Base-by-base conservation (phyloP, 2,329 filamentous ascomycete species). In the Nigrospora osmanthi region DNA sequence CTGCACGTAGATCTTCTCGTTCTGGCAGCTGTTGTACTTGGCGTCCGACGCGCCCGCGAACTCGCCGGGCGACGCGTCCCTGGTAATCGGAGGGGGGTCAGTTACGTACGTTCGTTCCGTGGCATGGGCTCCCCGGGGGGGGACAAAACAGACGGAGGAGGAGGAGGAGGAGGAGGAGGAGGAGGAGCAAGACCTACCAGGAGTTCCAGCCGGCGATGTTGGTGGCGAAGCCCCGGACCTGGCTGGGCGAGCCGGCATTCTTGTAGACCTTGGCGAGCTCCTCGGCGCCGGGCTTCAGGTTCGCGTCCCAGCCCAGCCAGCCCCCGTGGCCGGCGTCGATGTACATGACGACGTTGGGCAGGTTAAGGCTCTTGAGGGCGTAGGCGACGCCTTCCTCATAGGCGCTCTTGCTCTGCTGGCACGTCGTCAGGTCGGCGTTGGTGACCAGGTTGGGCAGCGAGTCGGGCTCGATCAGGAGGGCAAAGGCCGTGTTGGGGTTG, bases 401-500 rank as follows among this genome's bases (percentile, higher is more conserved):
- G 30, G 68, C 66, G n/a, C 61, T 54, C 41, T 70, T 63, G 40
- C 74, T 71, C 41, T 64, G 59, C 48, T 67, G 39, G 59, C 77
- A 80, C 55, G 75, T 76, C 50, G 63, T 47, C 23, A 75, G 64
- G 55, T 70, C 66, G 52, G 69, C 50, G 64, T 80, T 81, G 56
- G 76, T 80, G 43, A 80, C 71, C 56, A 80, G 64, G 66, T 80
- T 80, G 48, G 76, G 73, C 28, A 80, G 67, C 31, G 74, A 77
- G 60, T 80, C 76, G 34, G 77, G 76, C 63, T 80, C 71, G 47
- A 76, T 68, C 42, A 74, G 60, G 28, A 76, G 67, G 40, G 70
- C 61, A 46, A 65, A 66, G 48, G 66, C 67, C 31, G 67, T 62
- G 54, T 76, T 70, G 38, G 67, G 67, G 60, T 69, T 71, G 40